These are phyloP conservation scores for Phaeotremella skinneri DNA, from an alignment of 768 basidiomycete species.

Conservation along the genomic window DNA sequence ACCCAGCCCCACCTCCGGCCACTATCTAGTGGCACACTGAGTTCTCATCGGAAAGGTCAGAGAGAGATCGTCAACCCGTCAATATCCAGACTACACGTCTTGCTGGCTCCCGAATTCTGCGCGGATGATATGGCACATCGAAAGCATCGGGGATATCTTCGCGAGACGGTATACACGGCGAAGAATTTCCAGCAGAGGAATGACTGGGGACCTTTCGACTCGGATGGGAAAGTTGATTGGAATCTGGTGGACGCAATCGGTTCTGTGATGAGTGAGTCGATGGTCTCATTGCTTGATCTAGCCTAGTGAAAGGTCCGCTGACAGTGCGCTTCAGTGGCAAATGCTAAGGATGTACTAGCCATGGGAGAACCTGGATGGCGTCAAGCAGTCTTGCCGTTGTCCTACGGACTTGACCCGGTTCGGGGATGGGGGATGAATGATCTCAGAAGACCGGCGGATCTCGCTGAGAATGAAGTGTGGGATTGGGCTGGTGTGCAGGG, in stretches of 20 bases:
- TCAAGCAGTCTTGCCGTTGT: slow-evolving; percentile 29
- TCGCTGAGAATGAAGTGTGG: slow-evolving; percentile 28
- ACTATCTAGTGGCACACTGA: slow-evolving; percentile 16
- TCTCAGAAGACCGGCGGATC: slow-evolving; percentile 23
- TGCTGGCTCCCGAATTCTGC: slow-evolving; percentile 29
- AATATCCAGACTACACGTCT: slow-evolving; percentile 28
- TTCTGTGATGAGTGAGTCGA: slow-evolving; percentile 43
- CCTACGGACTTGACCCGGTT: slow-evolving; percentile 32
- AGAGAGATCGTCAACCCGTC: slow-evolving; percentile 28
- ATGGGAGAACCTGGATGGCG: slow-evolving; percentile 36
- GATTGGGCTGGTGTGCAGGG: slow-evolving; percentile 50
- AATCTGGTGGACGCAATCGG: slow-evolving; percentile 40
- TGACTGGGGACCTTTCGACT: slow-evolving; percentile 43
- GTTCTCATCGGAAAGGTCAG: slow-evolving; percentile 19
- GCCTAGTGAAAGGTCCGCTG: slow-evolving; percentile 5
- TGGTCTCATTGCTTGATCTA: neutral
- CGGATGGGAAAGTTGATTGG: slow-evolving; percentile 46
- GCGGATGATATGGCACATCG: slow-evolving; percentile 23
- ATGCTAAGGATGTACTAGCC: slow-evolving; percentile 33
- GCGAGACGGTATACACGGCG: slow-evolving; percentile 36
- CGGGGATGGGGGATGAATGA: slow-evolving; percentile 38
- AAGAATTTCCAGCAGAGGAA: slow-evolving; percentile 33
- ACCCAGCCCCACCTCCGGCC: slow-evolving; percentile 21
- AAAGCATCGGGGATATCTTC: slow-evolving; percentile 27
- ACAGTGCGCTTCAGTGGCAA: slow-evolving; percentile 23